Evolutionary conservation across 2,329 filamentous ascomycete genomes (phyloP).

Genomic region (Stachybotrys elegans): DNA sequence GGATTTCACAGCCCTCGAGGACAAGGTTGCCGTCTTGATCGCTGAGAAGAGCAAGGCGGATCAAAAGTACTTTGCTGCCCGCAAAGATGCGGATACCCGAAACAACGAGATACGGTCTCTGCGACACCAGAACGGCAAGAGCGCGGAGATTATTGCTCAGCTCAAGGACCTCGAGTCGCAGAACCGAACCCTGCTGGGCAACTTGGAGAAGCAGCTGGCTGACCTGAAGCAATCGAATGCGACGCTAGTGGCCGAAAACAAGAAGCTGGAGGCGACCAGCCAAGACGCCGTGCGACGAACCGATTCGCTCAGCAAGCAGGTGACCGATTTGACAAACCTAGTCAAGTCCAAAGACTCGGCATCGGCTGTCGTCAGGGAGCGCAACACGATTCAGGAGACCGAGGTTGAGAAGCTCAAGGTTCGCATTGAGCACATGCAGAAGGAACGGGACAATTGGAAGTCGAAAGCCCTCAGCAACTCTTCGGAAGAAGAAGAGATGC

Average conservation of each 20-base stretch:
- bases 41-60: slow-evolving; percentile 95
- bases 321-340: slow-evolving; percentile 68
- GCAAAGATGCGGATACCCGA: slow-evolving; percentile 86
- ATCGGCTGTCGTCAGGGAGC: slow-evolving; percentile 45
- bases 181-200: slow-evolving; percentile 69
- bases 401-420: slow-evolving; percentile 78
- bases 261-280: slow-evolving; percentile 66
- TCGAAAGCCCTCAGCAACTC: slow-evolving; percentile 75
- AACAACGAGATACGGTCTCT: slow-evolving; percentile 75
- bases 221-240: slow-evolving; percentile 77
- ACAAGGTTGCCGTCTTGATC: slow-evolving; percentile 66
- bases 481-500: slow-evolving; percentile 76
- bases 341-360: slow-evolving; percentile 71
- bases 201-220: slow-evolving; percentile 84
- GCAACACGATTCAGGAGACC: slow-evolving; percentile 58
- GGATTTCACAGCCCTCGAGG: slow-evolving; percentile 71
- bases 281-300: slow-evolving; percentile 64
- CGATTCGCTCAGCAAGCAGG: slow-evolving; percentile 70
- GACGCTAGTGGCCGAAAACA: slow-evolving; percentile 66
- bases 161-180: slow-evolving; percentile 85
- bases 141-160: slow-evolving; percentile 87
- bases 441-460: slow-evolving; percentile 83
- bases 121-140: slow-evolving; percentile 79
- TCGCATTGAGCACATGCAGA: slow-evolving; percentile 71
- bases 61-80: slow-evolving; percentile 94